Conservation (phyloP, 2,329 filamentous ascomycete species). For the Aschersonia sp. region DNA sequence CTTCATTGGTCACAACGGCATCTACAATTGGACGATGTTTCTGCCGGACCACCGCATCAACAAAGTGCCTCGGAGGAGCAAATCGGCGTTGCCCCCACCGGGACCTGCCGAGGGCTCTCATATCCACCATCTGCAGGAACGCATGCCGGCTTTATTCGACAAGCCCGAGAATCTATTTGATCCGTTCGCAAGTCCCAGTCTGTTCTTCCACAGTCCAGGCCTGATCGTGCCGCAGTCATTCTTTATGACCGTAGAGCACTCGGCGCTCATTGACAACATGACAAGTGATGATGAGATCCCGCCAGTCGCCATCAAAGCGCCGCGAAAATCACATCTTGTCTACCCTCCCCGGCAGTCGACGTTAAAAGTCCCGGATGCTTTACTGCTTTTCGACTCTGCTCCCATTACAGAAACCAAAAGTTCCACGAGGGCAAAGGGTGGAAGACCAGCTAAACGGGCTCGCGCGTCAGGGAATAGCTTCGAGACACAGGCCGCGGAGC, state of each 20-base stretch:
- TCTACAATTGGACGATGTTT: constrained; percentile 51
- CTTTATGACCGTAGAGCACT: constrained; percentile 15
- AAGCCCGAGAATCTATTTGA: constrained; percentile 38
- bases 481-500: constrained; percentile 27
- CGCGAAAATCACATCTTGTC: constrained; percentile 25
- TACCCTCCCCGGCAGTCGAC: constrained; percentile 34
- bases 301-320: constrained; percentile 9
- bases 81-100: constrained; percentile 5
- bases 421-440: constrained; percentile 1
- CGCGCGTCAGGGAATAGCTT: constrained; percentile 25
- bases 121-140: constrained; percentile 20
- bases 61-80: constrained; percentile 7
- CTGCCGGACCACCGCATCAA: constrained; percentile 36
- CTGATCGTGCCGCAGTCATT: constrained; percentile 31
- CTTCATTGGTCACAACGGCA: constrained; percentile 40
- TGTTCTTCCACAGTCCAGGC: constrained; percentile 42
- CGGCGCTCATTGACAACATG: constrained; percentile 11
- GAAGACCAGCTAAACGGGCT: constrained; percentile 7
- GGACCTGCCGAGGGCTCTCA: constrained; percentile 17
- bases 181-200: constrained; percentile 39
- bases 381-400: constrained; percentile 30
- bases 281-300: constrained; percentile 7
- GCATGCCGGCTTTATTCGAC: constrained; percentile 29
- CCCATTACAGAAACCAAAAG: constrained; percentile 8
- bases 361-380: constrained; percentile 31